Evolutionary conservation across 805 yeast genomes (phyloP).

Genomic region (Monosporozyma servazzii): DNA sequence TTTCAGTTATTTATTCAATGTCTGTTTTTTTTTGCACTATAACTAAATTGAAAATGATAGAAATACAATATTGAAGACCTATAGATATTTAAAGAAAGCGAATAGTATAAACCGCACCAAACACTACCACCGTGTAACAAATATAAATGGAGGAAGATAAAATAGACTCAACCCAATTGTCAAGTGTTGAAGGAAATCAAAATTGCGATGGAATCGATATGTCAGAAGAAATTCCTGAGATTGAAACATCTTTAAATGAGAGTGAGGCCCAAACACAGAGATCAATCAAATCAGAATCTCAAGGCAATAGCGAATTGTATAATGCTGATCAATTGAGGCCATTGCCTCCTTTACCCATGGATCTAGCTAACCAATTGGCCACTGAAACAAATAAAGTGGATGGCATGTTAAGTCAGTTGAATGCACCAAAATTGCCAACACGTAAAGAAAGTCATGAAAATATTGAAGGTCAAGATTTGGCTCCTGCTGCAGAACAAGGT

Average conservation of each 20-base stretch:
- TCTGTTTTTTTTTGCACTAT: too few relatives aligned
- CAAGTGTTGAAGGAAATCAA: background rate
- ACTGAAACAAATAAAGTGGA: background rate
- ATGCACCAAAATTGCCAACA: slow-evolving; percentile 1
- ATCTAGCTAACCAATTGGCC: background rate
- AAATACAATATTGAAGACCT: background rate
- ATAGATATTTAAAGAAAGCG: background rate
- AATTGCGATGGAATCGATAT: background rate
- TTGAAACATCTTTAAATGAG: background rate
- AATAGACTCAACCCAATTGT: background rate
- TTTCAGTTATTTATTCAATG: too few relatives aligned
- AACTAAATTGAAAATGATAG: too few relatives aligned
- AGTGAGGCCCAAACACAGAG: background rate
- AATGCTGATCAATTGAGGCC: background rate
- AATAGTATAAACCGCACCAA: background rate
- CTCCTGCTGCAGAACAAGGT: background rate
- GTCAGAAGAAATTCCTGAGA: background rate
- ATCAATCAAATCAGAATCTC: background rate
- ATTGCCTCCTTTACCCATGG: background rate
- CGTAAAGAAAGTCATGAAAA: background rate
- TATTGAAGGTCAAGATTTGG: background rate
- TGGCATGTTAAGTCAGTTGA: background rate
- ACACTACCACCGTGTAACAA: background rate
- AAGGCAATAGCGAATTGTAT: background rate
- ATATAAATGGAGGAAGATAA: background rate